phyloP scores from a whole-genome alignment of 1,139 yeast species.

The Scheffersomyces cryptocercus region DNA sequence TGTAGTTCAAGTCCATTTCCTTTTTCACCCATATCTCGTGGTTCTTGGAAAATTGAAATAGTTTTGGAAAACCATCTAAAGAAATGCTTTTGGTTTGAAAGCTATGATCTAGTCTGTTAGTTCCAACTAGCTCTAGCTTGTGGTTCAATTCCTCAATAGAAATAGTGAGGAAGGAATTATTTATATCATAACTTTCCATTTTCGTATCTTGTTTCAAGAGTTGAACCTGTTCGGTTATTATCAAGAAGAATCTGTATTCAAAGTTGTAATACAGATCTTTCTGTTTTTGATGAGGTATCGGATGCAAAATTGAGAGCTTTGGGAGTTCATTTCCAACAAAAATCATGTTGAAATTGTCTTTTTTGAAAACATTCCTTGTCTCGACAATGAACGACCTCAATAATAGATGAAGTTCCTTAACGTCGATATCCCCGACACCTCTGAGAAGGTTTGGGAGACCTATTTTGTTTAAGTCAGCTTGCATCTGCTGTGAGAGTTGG shows the following conservation, averaged over 20 bases:
- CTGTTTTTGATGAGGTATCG: constrained; percentile 4
- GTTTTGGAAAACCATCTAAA: constrained; percentile 9
- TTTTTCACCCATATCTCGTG: constrained; percentile 55
- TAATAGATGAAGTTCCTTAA: constrained; percentile 4
- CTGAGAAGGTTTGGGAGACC: constrained; percentile 39
- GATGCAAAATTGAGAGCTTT: no score
- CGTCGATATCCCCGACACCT: constrained; percentile 32
- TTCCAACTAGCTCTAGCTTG: neutral
- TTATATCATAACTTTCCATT: no score
- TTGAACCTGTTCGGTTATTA: no score
- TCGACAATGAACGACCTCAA: constrained; percentile 19
- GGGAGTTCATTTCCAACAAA: neutral
- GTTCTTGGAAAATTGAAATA: constrained; percentile 13
- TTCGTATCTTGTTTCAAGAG: no score
- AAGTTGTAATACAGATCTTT: constrained; percentile 20
- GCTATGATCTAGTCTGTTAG: neutral
- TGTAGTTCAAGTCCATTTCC: constrained; percentile 20
- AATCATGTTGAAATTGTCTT: constrained; percentile 27
- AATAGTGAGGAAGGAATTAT: constrained; percentile 7
- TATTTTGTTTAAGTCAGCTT: constrained; percentile 26
- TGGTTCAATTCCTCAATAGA: neutral
- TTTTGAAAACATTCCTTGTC: constrained; percentile 21
- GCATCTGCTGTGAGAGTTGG: constrained; percentile 34
- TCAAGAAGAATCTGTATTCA: constrained; percentile 1
- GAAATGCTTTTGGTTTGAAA: constrained; percentile 3